Base-by-base conservation (phyloP, 768 basidiomycete species). In the Hortiboletus campestris region DNA sequence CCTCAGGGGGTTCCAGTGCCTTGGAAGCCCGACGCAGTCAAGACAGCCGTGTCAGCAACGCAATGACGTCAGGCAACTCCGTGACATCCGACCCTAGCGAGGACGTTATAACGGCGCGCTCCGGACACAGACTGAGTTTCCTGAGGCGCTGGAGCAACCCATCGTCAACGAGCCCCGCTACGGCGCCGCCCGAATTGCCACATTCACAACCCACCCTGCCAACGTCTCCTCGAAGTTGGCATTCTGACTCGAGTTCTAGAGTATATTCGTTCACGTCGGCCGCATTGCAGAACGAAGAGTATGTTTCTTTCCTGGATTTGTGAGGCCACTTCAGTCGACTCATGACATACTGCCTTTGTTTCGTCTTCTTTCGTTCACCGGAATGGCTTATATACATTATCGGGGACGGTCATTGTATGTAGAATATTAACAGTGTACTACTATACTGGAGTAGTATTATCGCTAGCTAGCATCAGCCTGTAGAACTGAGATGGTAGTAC, bases 291-390 rank as follows among this genome's bases (percentile, higher is more conserved):
- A 53, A 55, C 20, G 44, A 9, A 41, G 63, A 69, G 35, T 67
- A 62, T 51, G 55, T 68, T 14, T 69, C 67, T 16, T 69, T 69
- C 32, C 46, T 69, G 49, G 67, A 69, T 2, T 29, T 69, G 6
- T 63, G 50, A 64, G 9, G 13, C 16, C 35, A 19, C n/a, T 4
- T 35, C 36, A 17, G 6, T 38, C 16, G n/a, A n/a, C n/a, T n/a
- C n/a, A 4, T 38, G 17, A 13, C 20, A 43, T 25, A 3, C 16
- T 54, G 7, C n/a, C 6, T 19, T 38, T 20, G 10, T 36, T 25
- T 31, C 10, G 13, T 49, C 31, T 32, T 35, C 13, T 39, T 31
- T 54, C 9, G 11, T 19, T 34, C 19, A 38, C 2, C 14, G 41
- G 53, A 13, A 28, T 32, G 11, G 14, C 5, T 44, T 32, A 2